Conservation (phyloP, 768 basidiomycete genomes). For the Amylocystis lapponica region DNA sequence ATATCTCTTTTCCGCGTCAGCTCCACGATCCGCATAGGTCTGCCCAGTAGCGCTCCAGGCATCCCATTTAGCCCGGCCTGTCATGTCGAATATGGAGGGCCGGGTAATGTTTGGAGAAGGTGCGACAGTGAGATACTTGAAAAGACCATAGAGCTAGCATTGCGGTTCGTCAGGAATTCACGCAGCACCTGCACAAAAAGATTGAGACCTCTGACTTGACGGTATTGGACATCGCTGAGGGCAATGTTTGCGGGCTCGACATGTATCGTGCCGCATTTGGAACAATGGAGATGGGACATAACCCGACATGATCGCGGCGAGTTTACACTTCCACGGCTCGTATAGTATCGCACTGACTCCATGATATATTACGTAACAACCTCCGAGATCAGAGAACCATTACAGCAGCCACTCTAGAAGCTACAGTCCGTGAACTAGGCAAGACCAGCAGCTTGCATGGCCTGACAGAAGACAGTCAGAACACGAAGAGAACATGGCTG, state of each 20-base stretch:
- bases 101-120: constrained; percentile 47
- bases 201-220: constrained; percentile 69
- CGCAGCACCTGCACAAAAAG: constrained; percentile 10
- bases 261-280: constrained; percentile 59
- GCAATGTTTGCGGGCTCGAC: constrained; percentile 47
- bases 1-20: constrained; percentile 59
- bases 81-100: constrained; percentile 74
- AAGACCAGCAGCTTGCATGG: constrained; percentile 74
- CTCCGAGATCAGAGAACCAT: not conserved
- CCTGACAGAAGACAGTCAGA: constrained; percentile 35
- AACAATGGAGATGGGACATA: constrained; percentile 39
- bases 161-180: constrained; percentile 8
- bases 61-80: constrained; percentile 84
- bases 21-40: constrained; percentile 35
- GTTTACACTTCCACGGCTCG: too few species aligned
- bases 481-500: not conserved
- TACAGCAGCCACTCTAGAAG: constrained; percentile 7
- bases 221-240: constrained; percentile 50
- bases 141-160: constrained; percentile 74
- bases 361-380: constrained; percentile 6
- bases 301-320: constrained; percentile 15
- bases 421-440: too few species aligned
- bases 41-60: constrained; percentile 60
- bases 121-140: constrained; percentile 67
- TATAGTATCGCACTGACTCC: too few species aligned